Evolutionary conservation across 352 stramenopile genomes (phyloP).

Genomic region (Thalassiosira allenii): DNA sequence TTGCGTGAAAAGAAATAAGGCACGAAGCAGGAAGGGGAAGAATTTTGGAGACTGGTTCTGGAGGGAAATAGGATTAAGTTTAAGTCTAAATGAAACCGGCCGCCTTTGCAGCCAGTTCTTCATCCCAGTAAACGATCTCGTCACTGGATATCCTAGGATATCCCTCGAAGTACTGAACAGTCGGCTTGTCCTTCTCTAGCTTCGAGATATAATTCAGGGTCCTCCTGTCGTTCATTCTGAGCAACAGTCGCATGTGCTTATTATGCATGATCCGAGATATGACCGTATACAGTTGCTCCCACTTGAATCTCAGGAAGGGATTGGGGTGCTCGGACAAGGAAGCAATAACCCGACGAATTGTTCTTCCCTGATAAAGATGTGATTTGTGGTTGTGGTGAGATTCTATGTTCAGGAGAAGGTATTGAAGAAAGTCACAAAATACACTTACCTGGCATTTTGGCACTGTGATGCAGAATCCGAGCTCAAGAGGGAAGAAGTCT

Average conservation of each 20-base stretch:
- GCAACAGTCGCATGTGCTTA: background rate
- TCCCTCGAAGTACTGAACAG: background rate
- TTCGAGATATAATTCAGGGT: constrained; percentile 10
- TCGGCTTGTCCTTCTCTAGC: constrained; percentile 1
- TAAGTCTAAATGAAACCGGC: constrained; percentile 1
- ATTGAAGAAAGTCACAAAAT: too few relatives aligned
- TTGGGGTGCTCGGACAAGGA: constrained; percentile 22
- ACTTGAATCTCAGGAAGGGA: constrained; percentile 7
- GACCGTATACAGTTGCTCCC: constrained; percentile 13
- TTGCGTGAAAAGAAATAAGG: too few relatives aligned
- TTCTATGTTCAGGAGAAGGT: too few relatives aligned
- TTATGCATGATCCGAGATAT: background rate
- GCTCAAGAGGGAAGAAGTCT: constrained; percentile 2
- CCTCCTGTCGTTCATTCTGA: background rate
- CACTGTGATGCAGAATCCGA: constrained; percentile 13
- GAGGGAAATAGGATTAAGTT: too few relatives aligned
- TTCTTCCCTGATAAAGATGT: constrained; percentile 12
- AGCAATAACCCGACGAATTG: background rate
- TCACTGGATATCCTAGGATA: background rate
- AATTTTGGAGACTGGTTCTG: too few relatives aligned
- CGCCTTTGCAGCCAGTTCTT: background rate
- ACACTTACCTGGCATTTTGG: background rate
- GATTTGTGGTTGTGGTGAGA: too few relatives aligned
- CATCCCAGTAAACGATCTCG: background rate
- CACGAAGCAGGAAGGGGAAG: too few relatives aligned